Evolutionary conservation across 1,284 basidiomycete species (phyloP).

Genomic region (Pseudomicrostroma phylloplanum): DNA sequence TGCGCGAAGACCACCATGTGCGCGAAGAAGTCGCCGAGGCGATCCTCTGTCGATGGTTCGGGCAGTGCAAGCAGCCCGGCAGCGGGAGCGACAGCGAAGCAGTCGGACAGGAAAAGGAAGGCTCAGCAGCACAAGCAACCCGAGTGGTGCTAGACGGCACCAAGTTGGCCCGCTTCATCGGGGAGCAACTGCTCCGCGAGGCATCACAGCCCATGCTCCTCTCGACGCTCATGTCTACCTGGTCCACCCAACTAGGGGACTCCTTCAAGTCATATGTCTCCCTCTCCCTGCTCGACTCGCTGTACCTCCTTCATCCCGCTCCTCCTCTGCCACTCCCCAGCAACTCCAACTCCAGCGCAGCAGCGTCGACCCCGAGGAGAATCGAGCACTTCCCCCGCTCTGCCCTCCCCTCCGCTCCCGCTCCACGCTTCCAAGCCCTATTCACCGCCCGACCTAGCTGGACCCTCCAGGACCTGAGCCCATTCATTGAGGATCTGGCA

Average conservation of each 20-base stretch:
- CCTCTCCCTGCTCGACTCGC: conserved; percentile 19
- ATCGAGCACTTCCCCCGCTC: conserved; percentile 42
- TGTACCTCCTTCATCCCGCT: conserved; percentile 31
- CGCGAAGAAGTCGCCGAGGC: conserved; percentile 26
- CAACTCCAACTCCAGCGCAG: not conserved
- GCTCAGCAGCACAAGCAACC: not conserved
- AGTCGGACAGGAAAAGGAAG: conserved; percentile 9
- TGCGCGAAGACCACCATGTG: conserved; percentile 19
- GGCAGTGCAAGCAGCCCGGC: conserved; percentile 4
- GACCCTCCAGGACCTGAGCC: conserved; percentile 42
- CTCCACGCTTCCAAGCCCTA: conserved; percentile 43
- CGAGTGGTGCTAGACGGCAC: conserved; percentile 22
- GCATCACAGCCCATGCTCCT: not conserved
- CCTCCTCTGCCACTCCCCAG: conserved; percentile 10
- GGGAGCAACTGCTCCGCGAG: conserved; percentile 24
- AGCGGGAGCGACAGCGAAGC: not conserved
- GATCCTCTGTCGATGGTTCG: conserved; percentile 37
- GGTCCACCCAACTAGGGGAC: not conserved
- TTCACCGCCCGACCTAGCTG: conserved; percentile 41
- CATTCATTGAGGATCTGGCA: conserved; percentile 48
- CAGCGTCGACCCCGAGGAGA: conserved; percentile 9
- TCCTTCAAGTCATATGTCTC: conserved; percentile 14
- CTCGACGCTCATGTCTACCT: conserved; percentile 13
- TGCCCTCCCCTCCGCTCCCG: conserved; percentile 37
- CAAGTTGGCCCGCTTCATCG: conserved; percentile 27